These are phyloP conservation scores for Plasmopara viticola DNA, from an alignment of 352 stramenopile species.

Conservation along the genomic window DNA sequence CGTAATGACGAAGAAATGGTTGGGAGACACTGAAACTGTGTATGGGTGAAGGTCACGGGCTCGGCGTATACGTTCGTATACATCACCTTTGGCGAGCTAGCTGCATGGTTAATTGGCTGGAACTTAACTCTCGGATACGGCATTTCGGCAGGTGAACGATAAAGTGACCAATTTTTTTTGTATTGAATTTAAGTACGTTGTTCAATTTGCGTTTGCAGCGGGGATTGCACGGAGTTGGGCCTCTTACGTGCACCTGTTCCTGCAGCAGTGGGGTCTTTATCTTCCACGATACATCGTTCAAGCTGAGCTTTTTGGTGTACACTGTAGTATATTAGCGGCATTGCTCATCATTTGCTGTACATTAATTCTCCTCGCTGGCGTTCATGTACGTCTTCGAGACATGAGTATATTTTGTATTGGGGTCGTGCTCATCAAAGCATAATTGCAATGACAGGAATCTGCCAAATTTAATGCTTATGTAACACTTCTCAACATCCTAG, in stretches of 20 bases:
- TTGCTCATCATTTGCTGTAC: conserved; percentile 81
- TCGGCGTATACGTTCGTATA: conserved; percentile 90
- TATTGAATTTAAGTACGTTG: background rate
- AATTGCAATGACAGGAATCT: conserved; percentile 61
- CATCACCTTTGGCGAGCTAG: conserved; percentile 81
- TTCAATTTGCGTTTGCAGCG: conserved; percentile 26
- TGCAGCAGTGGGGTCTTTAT: conserved; percentile 62
- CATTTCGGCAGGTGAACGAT: conserved; percentile 67
- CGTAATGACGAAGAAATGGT: background rate
- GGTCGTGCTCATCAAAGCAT: conserved; percentile 1
- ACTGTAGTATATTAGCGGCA: conserved; percentile 71
- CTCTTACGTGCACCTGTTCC: conserved; percentile 77
- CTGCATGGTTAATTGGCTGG: conserved; percentile 89
- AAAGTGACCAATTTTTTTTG: background rate
- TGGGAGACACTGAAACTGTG: conserved; percentile 4
- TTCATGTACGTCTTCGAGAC: conserved; percentile 47
- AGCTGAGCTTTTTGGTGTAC: conserved; percentile 42
- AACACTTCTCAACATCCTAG: conserved; percentile 83
- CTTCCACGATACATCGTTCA: conserved; percentile 64
- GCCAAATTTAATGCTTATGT: conserved; percentile 88
- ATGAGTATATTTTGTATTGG: background rate
- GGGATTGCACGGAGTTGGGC: conserved; percentile 89
- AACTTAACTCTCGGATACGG: conserved; percentile 91
- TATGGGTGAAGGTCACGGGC: conserved; percentile 60
- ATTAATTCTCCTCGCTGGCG: conserved; percentile 75